Base-by-base conservation (phyloP, 2,329 filamentous ascomycete genomes). In the Uncinocarpus reesii region DNA sequence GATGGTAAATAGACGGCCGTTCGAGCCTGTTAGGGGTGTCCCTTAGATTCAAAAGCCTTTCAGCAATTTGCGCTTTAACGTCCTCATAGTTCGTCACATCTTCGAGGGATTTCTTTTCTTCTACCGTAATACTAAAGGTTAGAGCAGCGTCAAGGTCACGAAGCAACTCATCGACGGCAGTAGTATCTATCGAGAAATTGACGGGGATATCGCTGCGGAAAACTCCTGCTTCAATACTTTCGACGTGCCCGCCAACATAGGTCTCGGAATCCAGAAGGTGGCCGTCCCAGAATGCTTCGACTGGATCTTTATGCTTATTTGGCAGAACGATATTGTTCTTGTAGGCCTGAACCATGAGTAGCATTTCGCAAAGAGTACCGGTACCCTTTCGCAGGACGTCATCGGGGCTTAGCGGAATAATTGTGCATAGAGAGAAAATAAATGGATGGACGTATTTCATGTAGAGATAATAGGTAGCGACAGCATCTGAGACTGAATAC, bases 391-490 rank as follows among this genome's bases (percentile, higher is more conserved):
- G 80, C 58, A 96, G 67, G 1, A 89, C 86, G 62, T 96, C 92
- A 60, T 98, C 90, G 28, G 89, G 87, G 37, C 86, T 87, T 1
- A 98, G 75, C 0, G 92, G 92, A 63, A 98, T 75, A 69, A 98
- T 95, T 1, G 89, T 98, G 68, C 92, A 98, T 0, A 98, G 73
- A 1, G 93, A 96, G 75, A 98, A 98, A 64, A 98, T 92, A 72
- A 98, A 98, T 2, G 92, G 92, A 65, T 98, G 92, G n/a, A 98
- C 86, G 65, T 98, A 98, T 82, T 98, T 98, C 93, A 98, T 98
- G 75, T 98, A 98, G 53, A 98, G 72, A 62, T 98, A 98, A 65
- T 98, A 98, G 0, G 92, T 98, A 18, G 92, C 92, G 43, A 98
- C 92, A 7, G 93, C 93, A 74, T 98, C 93, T 60, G 93, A 98